phyloP scores from a whole-genome alignment of 805 yeast genomes.

The Wickerhamomyces bovis region DNA sequence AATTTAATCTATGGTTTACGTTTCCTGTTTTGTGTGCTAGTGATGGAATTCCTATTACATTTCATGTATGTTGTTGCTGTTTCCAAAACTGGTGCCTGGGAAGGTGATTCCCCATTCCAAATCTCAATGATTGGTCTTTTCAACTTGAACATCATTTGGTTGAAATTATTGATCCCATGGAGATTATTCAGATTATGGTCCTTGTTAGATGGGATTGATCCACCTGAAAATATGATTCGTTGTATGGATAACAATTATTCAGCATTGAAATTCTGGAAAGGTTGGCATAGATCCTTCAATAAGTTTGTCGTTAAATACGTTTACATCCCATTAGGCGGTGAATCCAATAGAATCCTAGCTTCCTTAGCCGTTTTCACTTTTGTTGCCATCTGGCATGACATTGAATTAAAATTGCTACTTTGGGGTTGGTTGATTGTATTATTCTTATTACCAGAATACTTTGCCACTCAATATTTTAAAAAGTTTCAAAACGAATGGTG shows the following conservation, averaged over 20 bases:
- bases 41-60: conserved; percentile 88
- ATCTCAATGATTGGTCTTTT: conserved; percentile 91
- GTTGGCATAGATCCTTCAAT: conserved; percentile 95
- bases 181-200: conserved; percentile 92
- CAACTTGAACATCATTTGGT: conserved; percentile 88
- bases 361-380: conserved; percentile 85
- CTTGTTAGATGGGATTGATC: conserved; percentile 84
- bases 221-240: conserved; percentile 96
- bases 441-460: conserved; percentile 80
- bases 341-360: conserved; percentile 62
- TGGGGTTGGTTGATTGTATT: conserved; percentile 97
- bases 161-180: conserved; percentile 93
- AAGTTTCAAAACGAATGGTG: conserved; percentile 45
- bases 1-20: conserved; percentile 59
- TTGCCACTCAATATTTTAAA: conserved; percentile 42
- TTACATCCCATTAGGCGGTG: conserved; percentile 89
- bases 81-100: conserved; percentile 85
- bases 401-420: conserved; percentile 72
- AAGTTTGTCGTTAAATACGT: conserved; percentile 86
- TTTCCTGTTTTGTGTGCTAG: conserved; percentile 64
- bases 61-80: conserved; percentile 91
- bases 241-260: conserved; percentile 93
- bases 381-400: conserved; percentile 98
- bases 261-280: conserved; percentile 95
- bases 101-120: conserved; percentile 83